phyloP scores from a whole-genome alignment of 495 filamentous ascomycete genomes.

The Rhizodiscina lignyota region DNA sequence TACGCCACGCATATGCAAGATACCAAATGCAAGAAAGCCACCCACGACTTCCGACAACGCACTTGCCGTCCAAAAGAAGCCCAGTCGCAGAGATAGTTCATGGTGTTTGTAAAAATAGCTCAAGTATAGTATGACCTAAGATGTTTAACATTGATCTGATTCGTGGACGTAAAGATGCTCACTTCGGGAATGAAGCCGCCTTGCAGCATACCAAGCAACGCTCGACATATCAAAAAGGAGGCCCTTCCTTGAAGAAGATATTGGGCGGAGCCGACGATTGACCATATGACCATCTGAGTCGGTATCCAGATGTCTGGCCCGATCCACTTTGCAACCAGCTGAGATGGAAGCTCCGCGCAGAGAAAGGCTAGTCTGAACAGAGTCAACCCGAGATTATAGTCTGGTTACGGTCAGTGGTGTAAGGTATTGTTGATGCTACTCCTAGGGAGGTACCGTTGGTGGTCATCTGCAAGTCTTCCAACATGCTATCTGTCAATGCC shows the following conservation, averaged over 20 bases:
- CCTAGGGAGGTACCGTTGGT: slow-evolving; percentile 9
- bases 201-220: slow-evolving; percentile 29
- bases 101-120: slow-evolving; percentile 34
- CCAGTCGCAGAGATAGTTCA: slow-evolving; percentile 32
- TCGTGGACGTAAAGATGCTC: not conserved
- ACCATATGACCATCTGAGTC: slow-evolving; percentile 29
- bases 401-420: slow-evolving; percentile 33
- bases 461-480: slow-evolving; percentile 10
- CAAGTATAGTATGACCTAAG: slow-evolving; percentile 32
- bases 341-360: slow-evolving; percentile 28
- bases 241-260: slow-evolving; percentile 21
- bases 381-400: slow-evolving; percentile 9
- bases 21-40: slow-evolving; percentile 31
- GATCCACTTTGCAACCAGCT: slow-evolving; percentile 30
- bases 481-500: slow-evolving; percentile 11
- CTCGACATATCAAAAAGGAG: slow-evolving; percentile 25
- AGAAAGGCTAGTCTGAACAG: slow-evolving; percentile 32
- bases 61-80: slow-evolving; percentile 34
- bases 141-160: slow-evolving; percentile 5
- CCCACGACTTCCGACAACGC: slow-evolving; percentile 29
- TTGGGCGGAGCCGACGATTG: slow-evolving; percentile 24
- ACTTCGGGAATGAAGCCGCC: slow-evolving; percentile 30
- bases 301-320: slow-evolving; percentile 33
- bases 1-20: slow-evolving; percentile 34
- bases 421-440: slow-evolving; percentile 30